A percentile compares a stretch with the other conserved stretches of the same genome.
These are phyloP conservation scores for Alternaria sp. DNA, from an alignment of 2,329 filamentous ascomycete genomes.

Conservation along the genomic window DNA sequence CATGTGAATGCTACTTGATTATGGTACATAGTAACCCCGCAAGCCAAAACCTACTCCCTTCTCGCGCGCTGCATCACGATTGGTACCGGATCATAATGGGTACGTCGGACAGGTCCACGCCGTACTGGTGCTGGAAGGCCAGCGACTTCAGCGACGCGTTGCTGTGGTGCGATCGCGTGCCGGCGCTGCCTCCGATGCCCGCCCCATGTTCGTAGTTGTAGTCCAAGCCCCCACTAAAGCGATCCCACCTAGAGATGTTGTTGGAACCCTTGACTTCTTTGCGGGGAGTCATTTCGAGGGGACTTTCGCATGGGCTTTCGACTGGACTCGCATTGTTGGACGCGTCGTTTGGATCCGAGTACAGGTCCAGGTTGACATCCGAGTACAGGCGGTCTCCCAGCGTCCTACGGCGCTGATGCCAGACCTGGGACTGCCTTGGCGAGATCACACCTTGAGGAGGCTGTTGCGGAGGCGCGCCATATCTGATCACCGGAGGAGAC, in stretches of 20 bases:
- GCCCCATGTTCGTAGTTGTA: slow-evolving; percentile 45
- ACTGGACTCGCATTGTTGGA: neutral
- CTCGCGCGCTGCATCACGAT: slow-evolving; percentile 32
- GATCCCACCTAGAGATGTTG: slow-evolving; percentile 27
- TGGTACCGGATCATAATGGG: slow-evolving; percentile 40
- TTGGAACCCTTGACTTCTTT: neutral
- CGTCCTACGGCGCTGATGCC: slow-evolving; percentile 41
- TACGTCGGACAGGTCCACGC: slow-evolving; percentile 43
- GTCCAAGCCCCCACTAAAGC: slow-evolving; percentile 46
- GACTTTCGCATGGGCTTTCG: neutral
- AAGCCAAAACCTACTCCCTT: neutral
- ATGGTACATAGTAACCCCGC: neutral
- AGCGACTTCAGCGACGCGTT: slow-evolving; percentile 39
- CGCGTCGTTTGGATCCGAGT: neutral
- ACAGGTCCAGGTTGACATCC: slow-evolving; percentile 9
- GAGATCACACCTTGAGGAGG: slow-evolving; percentile 26
- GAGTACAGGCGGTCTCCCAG: slow-evolving; percentile 35
- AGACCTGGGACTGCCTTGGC: slow-evolving; percentile 34
- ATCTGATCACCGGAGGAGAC: slow-evolving; percentile 25
- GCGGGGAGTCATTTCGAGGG: neutral
- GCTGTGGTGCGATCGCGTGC: slow-evolving; percentile 42
- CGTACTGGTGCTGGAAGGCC: slow-evolving; percentile 36
- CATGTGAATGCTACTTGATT: slow-evolving; percentile 1
- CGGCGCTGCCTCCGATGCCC: slow-evolving; percentile 47
- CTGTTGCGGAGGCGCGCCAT: slow-evolving; percentile 12